Conservation (phyloP, 1,284 basidiomycete species). For the Cutaneotrichosporon dermatis region DNA sequence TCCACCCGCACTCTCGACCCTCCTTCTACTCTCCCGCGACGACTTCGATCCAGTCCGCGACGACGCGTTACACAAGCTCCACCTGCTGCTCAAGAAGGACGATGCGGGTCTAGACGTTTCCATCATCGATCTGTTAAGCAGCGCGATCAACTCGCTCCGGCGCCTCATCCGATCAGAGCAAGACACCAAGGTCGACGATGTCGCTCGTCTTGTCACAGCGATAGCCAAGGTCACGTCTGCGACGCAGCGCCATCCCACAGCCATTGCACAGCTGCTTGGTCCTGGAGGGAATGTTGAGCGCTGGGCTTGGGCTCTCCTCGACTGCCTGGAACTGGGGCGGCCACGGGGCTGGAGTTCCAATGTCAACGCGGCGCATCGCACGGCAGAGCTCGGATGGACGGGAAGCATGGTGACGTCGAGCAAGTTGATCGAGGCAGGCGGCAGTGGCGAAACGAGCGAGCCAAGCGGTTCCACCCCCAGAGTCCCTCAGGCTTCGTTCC, state of each 20-base stretch:
- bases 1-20: conserved; percentile 58
- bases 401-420: conserved; percentile 17
- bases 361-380: conserved; percentile 16
- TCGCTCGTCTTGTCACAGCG: conserved; percentile 63
- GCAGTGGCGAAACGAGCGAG: conserved; percentile 35
- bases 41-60: conserved; percentile 63
- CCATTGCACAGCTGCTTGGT: conserved; percentile 65
- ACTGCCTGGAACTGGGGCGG: conserved; percentile 65
- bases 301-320: conserved; percentile 79
- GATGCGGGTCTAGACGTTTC: conserved; percentile 54
- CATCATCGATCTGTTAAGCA: conserved; percentile 47
- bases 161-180: conserved; percentile 63
- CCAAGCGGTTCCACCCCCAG: too few relatives aligned
- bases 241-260: conserved; percentile 37
- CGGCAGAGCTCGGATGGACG: conserved; percentile 49
- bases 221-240: conserved; percentile 57
- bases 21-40: conserved; percentile 45
- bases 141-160: conserved; percentile 70
- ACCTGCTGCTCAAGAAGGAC: conserved; percentile 52
- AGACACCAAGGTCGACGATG: conserved; percentile 65
- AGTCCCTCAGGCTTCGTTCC: conserved; percentile 22
- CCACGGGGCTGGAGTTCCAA: conserved; percentile 55
- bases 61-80: conserved; percentile 55
- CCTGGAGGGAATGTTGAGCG: conserved; percentile 76
- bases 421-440: conserved; percentile 17